Base-by-base conservation (phyloP, 768 basidiomycete species). In the Tephrocybe rancida region DNA sequence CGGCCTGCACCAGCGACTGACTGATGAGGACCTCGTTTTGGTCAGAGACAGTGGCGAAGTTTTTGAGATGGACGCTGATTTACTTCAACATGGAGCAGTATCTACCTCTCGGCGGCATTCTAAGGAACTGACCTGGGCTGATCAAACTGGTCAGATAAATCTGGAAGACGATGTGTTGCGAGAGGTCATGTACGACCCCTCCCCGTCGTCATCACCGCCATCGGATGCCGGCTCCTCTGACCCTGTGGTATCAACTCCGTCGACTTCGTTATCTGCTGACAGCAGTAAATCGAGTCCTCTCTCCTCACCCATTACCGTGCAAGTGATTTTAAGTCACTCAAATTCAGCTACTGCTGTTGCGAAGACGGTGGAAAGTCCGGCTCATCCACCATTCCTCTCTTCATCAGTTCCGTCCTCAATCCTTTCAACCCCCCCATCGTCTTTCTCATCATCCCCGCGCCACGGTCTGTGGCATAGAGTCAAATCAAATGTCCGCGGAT, bases 31-130 rank as follows among this genome's bases (percentile, higher is more conserved):
- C 5, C 22, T 64, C 30, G 57, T 67, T 29, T 46, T 67, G 47
- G 52, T 60, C 3, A 49, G 62, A 29, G 64, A 60, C 34, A 46
- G 52, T 8, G 64, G 65, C 21, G 69, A 64, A 14, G 65, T 73
- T 5, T 76, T 75, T 47, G 71, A 71, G 49, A 70, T 76, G 63
- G 77, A 75, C 55, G 65, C 65, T 44, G 64, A 69, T 59, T 32
- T 37, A 18, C n/a, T 14, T 50, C 22, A 57, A 44, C n/a, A 32
- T 56, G 19, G 49, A 41, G n/a, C 38, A 48, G 43, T 30, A 14
- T 21, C 21, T 16, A 37, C n/a, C 19, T 21, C 47, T 18, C 43
- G 34, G 35, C 48, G 60, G 54, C 42, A 59, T 39, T 52, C 55
- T 6, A 56, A 64, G 34, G 55, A 37, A 27, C 54, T 63, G 21